Base-by-base conservation (phyloP, 768 basidiomycete species). In the Pulveroboletus sp. region DNA sequence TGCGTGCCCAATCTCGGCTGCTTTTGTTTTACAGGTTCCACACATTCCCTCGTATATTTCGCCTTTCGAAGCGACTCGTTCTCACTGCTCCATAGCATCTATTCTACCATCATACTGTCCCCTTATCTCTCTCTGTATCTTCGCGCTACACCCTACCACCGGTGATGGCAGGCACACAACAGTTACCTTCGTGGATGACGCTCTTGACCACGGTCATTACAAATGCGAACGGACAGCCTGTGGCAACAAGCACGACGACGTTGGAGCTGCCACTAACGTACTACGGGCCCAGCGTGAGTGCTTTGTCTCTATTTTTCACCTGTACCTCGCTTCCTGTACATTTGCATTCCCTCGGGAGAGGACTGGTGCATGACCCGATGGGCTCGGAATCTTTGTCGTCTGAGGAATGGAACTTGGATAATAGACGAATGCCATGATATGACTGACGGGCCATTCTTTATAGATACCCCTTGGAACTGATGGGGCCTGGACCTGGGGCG, bases 251-350 rank as follows among this genome's bases (percentile, higher is more conserved):
- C 36, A 82, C 80, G 22, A 70, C 86, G 22, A 70, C 85, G 10
- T 58, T 87, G 23, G 80, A 76, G 56, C 62, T 90, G 43, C 86
- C 89, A 34, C 70, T 89, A 56, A 90, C 89, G 0, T 92, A 91
- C 68, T 89, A 79, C 56, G 89, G 89, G 26, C 87, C 89, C 45
- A 83, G 83, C 65, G 88, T 90, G 63, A 78, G 87, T 79, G 12
- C 14, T 45, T 30, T 6, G 17, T 49, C 29, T 32, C 19, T 27
- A 19, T 45, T 41, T 6, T 43, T 11, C 11, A 27, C 19, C 23
- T 45, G 8, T 39, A 37, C n/a, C 23, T 31, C 16, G 14, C 20
- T 10, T 5, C 27, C 31, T 2, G 20, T 23, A 11, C 19, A n/a
- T 17, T 54, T 26, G 29, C 19, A 29, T 34, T 29, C 24, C 40